Percentiles rank a stretch among this genome's conserved stretches.
Conservation (phyloP, 768 basidiomycete species). For the Leccinum disarticulatum region DNA sequence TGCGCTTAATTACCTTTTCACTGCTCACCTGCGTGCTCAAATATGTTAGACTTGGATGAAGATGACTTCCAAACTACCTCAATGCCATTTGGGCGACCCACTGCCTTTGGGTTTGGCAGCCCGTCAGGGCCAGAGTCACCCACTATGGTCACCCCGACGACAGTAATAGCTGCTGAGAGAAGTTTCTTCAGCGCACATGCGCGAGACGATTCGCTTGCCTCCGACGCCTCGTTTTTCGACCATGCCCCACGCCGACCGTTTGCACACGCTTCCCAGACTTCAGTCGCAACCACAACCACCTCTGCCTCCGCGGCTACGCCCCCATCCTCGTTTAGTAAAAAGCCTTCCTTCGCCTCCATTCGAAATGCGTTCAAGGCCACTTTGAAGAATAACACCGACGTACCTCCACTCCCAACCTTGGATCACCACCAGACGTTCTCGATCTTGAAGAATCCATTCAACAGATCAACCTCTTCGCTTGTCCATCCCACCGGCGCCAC, state of each 20-base stretch:
- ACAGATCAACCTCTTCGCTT: slow-evolving; percentile 77
- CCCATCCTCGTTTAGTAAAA: slow-evolving; percentile 66
- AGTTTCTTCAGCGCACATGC: slow-evolving; percentile 62
- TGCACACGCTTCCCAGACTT: slow-evolving; percentile 71
- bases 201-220: slow-evolving; percentile 76
- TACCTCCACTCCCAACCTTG: slow-evolving; percentile 74
- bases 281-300: slow-evolving; percentile 52
- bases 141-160: slow-evolving; percentile 50
- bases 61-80: no score
- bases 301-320: slow-evolving; percentile 15
- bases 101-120: slow-evolving; percentile 44
- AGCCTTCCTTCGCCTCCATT: slow-evolving; percentile 82
- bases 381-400: slow-evolving; percentile 51
- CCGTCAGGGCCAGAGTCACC: slow-evolving; percentile 67
- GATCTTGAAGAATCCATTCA: slow-evolving; percentile 80
- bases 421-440: slow-evolving; percentile 65
- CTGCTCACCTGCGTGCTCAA: no score
- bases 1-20: no score
- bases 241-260: slow-evolving; percentile 59
- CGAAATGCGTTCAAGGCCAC: slow-evolving; percentile 80
- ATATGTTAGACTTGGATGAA: no score
- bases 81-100: no score
- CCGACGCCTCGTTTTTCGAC: slow-evolving; percentile 72
- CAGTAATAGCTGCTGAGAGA: slow-evolving; percentile 45
- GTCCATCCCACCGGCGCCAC: slow-evolving; percentile 44